A percentile compares a stretch with the other conserved stretches of the same genome.
These are phyloP conservation scores for Bonia amplexicaulis DNA, from an alignment of 176 grass and related monocot genomes.

Conservation along the genomic window DNA sequence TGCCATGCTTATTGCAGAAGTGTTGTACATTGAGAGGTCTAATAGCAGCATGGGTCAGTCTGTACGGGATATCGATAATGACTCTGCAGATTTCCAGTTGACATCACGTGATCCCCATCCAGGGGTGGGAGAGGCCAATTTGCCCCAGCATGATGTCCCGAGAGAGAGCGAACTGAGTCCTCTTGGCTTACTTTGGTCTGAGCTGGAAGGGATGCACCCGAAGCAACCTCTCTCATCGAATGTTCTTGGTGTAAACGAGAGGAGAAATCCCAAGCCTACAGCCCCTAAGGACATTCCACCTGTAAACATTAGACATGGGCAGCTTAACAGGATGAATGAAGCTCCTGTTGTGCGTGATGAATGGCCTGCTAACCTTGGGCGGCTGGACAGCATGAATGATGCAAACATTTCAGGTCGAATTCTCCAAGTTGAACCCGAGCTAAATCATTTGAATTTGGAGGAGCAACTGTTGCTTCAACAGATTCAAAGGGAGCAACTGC, in stretches of 20 bases:
- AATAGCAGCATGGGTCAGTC: slow-evolving; percentile 53
- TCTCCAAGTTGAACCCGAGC: slow-evolving; percentile 49
- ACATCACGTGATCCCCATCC: slow-evolving; percentile 24
- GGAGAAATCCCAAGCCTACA: slow-evolving; percentile 38
- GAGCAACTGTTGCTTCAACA: slow-evolving; percentile 64
- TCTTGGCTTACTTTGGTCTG: slow-evolving; percentile 95
- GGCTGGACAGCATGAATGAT: slow-evolving; percentile 45
- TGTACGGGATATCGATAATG: slow-evolving; percentile 31
- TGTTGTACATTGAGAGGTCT: slow-evolving; percentile 66
- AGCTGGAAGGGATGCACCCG: slow-evolving; percentile 76
- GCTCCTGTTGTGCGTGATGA: slow-evolving; percentile 31
- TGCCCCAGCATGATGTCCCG: slow-evolving; percentile 31
- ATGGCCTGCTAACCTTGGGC: slow-evolving; percentile 49
- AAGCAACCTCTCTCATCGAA: slow-evolving; percentile 90
- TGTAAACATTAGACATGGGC: slow-evolving; percentile 44
- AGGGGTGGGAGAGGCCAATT: slow-evolving; percentile 45
- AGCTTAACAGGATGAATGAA: slow-evolving; percentile 42
- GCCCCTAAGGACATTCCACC: slow-evolving; percentile 51
- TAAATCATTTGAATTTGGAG: slow-evolving; percentile 68
- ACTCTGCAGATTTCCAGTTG: slow-evolving; percentile 43
- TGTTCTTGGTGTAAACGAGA: slow-evolving; percentile 40
- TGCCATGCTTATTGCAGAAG: slow-evolving; percentile 55
- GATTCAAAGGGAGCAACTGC: slow-evolving; percentile 63
- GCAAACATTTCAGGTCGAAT: slow-evolving; percentile 43
- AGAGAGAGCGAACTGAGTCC: slow-evolving; percentile 70